A percentile compares a stretch with the other conserved stretches of the same genome.
These are phyloP conservation scores for Plectosphaerella cucumerina DNA, from an alignment of 2,329 filamentous ascomycete genomes.

Conservation along the genomic window DNA sequence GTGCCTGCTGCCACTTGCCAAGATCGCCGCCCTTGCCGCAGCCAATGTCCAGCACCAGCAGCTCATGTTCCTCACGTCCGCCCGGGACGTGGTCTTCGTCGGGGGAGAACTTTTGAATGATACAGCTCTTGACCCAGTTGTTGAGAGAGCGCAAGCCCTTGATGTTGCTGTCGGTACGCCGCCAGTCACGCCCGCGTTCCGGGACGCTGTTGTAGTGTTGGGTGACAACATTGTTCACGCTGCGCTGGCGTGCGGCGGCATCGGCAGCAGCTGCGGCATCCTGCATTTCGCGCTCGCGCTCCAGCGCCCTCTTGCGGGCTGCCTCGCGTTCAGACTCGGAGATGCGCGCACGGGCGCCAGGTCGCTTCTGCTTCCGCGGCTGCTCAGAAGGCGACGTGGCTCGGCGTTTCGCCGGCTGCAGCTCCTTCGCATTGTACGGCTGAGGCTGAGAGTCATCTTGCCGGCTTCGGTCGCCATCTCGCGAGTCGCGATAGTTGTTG, in stretches of 20 bases:
- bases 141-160: constrained; percentile 93
- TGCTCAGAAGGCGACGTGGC: constrained; percentile 49
- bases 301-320: constrained; percentile 58
- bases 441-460: constrained; percentile 45
- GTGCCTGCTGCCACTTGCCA: constrained; percentile 92
- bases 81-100: constrained; percentile 68
- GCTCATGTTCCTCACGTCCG: constrained; percentile 54
- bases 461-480: background rate
- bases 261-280: constrained; percentile 29
- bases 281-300: constrained; percentile 45
- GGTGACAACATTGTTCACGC: constrained; percentile 78
- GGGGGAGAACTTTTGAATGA: constrained; percentile 94
- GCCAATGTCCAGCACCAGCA: constrained; percentile 87
- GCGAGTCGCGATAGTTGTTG: constrained; percentile 6
- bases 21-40: constrained; percentile 96
- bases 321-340: constrained; percentile 63
- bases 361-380: constrained; percentile 65
- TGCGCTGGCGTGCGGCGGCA: constrained; percentile 36
- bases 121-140: constrained; percentile 97
- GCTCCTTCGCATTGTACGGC: constrained; percentile 55
- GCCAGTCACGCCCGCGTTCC: constrained; percentile 89
- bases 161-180: constrained; percentile 89
- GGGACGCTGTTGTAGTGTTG: constrained; percentile 97
- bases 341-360: constrained; percentile 63
- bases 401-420: constrained; percentile 56